Evolutionary conservation across 148 eudicot genomes (phyloP), one percentile per base, ranked within the genome.

Genomic region (Rhododendron simsii): DNA sequence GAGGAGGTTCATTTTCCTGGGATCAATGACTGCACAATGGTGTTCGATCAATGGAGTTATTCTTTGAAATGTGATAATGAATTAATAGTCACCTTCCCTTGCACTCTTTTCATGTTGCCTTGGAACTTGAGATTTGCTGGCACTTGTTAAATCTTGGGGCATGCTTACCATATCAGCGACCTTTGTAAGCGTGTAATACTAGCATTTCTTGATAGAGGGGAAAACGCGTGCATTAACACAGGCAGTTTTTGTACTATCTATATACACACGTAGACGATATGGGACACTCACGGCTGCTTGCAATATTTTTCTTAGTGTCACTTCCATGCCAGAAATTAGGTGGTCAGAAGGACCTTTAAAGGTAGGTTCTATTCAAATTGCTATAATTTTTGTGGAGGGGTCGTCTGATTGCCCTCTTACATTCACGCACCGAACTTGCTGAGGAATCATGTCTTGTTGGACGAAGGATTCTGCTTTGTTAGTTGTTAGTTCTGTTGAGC

Each of bases 371-470:
- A 78, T 15, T 44, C 53, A 20, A 37, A 33, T 45, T 44, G 51
- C 53, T 18, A 23, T 78, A 47, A 2, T 9, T 10, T 44, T 61
- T 3, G 4, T 50, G 59, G 82, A 47, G 28, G n/a, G 39, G 55
- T 78, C 50, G 18, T 53, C 57, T 2, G 61, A 30, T 26, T 51
- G 18, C 21, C 45, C 44, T 53, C 35, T 8, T 37, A 6, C 16
- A 3, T 45, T 2, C 44, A 80, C 16, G 1, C 9, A 26, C 73
- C 33, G 1, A 21, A 50, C 61, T 44, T 63, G 23, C n/a, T n/a
- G 9, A 44, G 50, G 65, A 78, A 84, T 84, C 61, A 41, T 15
- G 47, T 76, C 53, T 84, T 47, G 28, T 80, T 85, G 28, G 77
- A 69, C 15, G 12, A 80, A 5, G 82, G 39, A 30, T 53, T 45